Base-by-base conservation (phyloP, 2,329 filamentous ascomycete genomes). In the Cladosporium sp. region DNA sequence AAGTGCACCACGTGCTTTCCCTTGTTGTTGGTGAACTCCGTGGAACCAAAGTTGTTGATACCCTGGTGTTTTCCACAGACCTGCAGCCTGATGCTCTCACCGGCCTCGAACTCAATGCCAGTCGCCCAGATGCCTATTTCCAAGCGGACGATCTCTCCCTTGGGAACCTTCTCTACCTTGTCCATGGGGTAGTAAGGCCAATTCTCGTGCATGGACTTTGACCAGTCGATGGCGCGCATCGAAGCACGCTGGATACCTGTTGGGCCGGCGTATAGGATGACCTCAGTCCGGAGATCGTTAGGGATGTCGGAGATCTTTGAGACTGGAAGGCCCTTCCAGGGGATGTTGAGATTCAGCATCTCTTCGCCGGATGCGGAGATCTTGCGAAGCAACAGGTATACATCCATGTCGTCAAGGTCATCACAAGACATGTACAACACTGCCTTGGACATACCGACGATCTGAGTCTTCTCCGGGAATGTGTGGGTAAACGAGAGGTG, bases 71-170 rank as follows among this genome's bases (percentile, higher is more conserved):
- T 34, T 11, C 59, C 59, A 43, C 48, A 54, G 21, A 63, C 16
- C 18, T 63, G 59, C 21, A 63, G 23, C 28, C 48, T 25, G 25
- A 63, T 63, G 59, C 48, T 54, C 25, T 63, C 59, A 11, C 79
- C 81, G 8, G 73, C 76, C 2, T 82, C 79, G 68, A 79, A 84
- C 21, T 81, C 77, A 0, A 82, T 76, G 0, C 81, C 81, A 71
- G 78, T 77, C 0, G 78, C 76, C 81, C 81, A 83, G 14, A 83
- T 79, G 0, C 79, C 79, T 61, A 84, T 83, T 39, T 83, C 80
- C 8, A 83, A 70, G 69, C 77, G 76, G 3, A 82, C 80, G 21
- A 83, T 69, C 8, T 77, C 71, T 0, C 81, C 81, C 1, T 25
- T 30, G 6, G 53, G 53, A 1, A 64, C 46, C 21, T 64, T 64